A percentile compares a stretch with the other conserved stretches of the same genome.
phyloP scores from a whole-genome alignment of 495 filamentous ascomycete species.

The Aspergillus coremiiformis region DNA sequence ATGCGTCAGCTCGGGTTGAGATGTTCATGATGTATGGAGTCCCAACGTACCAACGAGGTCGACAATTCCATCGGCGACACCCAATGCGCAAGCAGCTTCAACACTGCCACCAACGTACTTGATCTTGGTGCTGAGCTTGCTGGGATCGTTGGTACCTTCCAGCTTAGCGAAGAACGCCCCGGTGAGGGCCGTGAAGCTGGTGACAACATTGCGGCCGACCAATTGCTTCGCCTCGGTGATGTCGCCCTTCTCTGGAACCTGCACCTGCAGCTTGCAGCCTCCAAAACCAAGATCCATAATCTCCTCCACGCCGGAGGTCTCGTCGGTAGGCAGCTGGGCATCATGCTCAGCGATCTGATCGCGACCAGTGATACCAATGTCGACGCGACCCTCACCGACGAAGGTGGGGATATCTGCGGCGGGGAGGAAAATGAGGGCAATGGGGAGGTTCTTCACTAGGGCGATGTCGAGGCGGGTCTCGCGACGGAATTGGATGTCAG shows the following conservation, averaged over 20 bases:
- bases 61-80: conserved; percentile 93
- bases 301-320: conserved; percentile 66
- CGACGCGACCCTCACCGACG: conserved; percentile 88
- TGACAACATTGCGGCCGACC: conserved; percentile 89
- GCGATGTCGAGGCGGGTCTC: conserved; percentile 93
- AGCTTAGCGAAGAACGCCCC: conserved; percentile 72
- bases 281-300: conserved; percentile 88
- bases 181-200: conserved; percentile 83
- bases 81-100: conserved; percentile 90
- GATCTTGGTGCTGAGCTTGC: conserved; percentile 57
- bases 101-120: conserved; percentile 93
- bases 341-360: conserved; percentile 94
- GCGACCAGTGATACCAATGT: conserved; percentile 86
- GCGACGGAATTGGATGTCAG: conserved; percentile 91
- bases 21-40: not conserved
- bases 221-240: conserved; percentile 64
- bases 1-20: not conserved
- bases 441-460: conserved; percentile 87
- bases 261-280: conserved; percentile 85
- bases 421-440: conserved; percentile 94
- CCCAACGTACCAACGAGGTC: conserved; percentile 74
- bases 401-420: conserved; percentile 96
- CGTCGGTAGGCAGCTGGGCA: conserved; percentile 47
- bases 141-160: conserved; percentile 43
- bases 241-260: conserved; percentile 80